These are phyloP conservation scores for Setaria italica DNA, from an alignment of 202 grass and related monocot genomes.

Conservation along the genomic window DNA sequence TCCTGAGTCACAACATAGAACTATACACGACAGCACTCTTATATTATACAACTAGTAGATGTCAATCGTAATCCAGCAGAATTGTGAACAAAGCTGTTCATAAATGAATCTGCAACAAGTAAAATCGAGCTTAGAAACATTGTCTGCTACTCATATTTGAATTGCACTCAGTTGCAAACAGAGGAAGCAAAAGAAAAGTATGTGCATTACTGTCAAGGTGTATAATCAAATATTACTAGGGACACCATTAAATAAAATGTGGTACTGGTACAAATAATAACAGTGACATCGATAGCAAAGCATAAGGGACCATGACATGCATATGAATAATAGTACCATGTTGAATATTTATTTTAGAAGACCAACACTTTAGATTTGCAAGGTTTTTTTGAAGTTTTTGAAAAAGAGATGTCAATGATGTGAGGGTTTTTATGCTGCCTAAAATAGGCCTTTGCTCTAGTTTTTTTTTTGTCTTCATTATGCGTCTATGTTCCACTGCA, in stretches of 20 bases:
- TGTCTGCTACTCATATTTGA: not conserved
- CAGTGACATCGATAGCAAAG: not conserved
- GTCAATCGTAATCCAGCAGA: not conserved
- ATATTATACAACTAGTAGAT: not conserved
- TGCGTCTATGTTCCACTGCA: not conserved
- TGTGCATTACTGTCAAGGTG: not conserved
- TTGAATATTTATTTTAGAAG: slow-evolving; percentile 11
- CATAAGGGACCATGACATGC: not conserved
- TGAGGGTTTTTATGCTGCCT: not conserved
- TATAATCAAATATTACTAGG: not conserved
- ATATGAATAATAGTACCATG: not conserved
- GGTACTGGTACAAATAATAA: not conserved
- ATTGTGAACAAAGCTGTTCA: slow-evolving; percentile 31
- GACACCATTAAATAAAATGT: not conserved
- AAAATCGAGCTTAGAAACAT: slow-evolving; percentile 23
- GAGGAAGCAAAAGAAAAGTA: not conserved
- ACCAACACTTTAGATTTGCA: not conserved
- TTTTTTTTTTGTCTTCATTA: not conserved
- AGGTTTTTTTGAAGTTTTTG: not conserved
- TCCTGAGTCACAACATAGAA: slow-evolving; percentile 21
- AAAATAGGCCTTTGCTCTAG: not conserved
- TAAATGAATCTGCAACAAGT: slow-evolving; percentile 76
- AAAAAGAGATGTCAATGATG: not conserved
- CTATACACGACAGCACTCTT: not conserved
- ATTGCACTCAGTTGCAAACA: not conserved